Conservation (phyloP, 306 rosid species). For the Cucurbita maxima region DNA sequence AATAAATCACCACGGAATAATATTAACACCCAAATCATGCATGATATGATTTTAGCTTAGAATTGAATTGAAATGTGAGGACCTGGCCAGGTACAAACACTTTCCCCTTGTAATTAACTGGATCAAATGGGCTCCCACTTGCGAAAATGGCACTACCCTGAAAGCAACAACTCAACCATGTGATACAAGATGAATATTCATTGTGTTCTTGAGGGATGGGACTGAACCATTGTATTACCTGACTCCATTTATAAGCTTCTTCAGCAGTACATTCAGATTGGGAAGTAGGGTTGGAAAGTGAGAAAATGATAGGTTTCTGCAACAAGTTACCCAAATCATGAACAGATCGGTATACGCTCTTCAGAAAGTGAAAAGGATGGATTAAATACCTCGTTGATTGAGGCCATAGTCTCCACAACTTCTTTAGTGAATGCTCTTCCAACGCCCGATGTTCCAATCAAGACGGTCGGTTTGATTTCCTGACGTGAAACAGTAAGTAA, state of each 20-base stretch:
- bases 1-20: neutral
- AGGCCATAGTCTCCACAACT: conserved; percentile 13
- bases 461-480: conserved; percentile 14
- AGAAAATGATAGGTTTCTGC: conserved; percentile 42
- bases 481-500: neutral
- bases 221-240: conserved; percentile 15
- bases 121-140: conserved; percentile 84
- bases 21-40: conserved; percentile 6
- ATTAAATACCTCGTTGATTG: conserved; percentile 41
- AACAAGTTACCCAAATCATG: neutral
- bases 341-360: conserved; percentile 1
- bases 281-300: conserved; percentile 57
- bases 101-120: conserved; percentile 72
- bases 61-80: neutral
- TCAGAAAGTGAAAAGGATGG: neutral
- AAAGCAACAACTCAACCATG: neutral
- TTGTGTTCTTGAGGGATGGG: neutral
- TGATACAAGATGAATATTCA: neutral
- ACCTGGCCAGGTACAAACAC: conserved; percentile 82
- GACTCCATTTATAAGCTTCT: conserved; percentile 46
- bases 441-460: conserved; percentile 13
- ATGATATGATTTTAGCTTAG: neutral
- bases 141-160: conserved; percentile 82
- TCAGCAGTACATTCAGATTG: conserved; percentile 59
- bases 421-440: conserved; percentile 14